phyloP scores from a whole-genome alignment of 495 filamentous ascomycete species.

The Hypoxylon fragiforme region DNA sequence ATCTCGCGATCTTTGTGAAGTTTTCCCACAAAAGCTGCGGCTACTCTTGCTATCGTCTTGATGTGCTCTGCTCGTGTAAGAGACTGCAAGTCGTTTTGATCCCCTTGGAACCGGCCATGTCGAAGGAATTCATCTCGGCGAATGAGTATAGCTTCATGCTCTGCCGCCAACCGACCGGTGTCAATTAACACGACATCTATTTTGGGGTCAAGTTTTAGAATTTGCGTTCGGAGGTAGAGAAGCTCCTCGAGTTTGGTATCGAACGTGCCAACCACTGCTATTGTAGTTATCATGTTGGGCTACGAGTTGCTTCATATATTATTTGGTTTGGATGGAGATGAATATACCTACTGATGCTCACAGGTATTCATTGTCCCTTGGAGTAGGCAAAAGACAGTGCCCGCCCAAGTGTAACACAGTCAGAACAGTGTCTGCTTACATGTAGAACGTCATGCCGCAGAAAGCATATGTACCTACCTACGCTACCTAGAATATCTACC shows the following conservation, averaged over 20 bases:
- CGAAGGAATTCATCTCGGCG: constrained; percentile 44
- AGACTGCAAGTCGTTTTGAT: constrained; percentile 14
- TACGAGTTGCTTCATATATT: not conserved
- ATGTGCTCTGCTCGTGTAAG: constrained; percentile 56
- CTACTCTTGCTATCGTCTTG: constrained; percentile 50
- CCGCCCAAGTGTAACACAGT: no score
- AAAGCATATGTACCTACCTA: no score
- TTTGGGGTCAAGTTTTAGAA: constrained; percentile 39
- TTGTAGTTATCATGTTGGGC: constrained; percentile 41
- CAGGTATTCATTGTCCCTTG: no score
- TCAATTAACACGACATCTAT: constrained; percentile 58
- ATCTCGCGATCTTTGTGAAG: constrained; percentile 44
- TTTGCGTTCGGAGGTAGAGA: constrained; percentile 56
- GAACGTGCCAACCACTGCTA: constrained; percentile 66
- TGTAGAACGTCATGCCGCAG: no score
- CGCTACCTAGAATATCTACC: no score
- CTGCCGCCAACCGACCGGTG: constrained; percentile 50
- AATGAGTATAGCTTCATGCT: constrained; percentile 53
- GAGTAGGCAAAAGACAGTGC: no score
- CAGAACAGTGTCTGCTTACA: no score
- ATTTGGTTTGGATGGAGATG: not conserved
- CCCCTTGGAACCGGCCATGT: constrained; percentile 17
- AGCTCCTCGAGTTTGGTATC: constrained; percentile 69
- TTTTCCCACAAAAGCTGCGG: constrained; percentile 38
- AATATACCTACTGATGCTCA: no score